Conservation (phyloP, 2,329 filamentous ascomycete species). For the Nothophaeocryptopus gaeumannii region DNA sequence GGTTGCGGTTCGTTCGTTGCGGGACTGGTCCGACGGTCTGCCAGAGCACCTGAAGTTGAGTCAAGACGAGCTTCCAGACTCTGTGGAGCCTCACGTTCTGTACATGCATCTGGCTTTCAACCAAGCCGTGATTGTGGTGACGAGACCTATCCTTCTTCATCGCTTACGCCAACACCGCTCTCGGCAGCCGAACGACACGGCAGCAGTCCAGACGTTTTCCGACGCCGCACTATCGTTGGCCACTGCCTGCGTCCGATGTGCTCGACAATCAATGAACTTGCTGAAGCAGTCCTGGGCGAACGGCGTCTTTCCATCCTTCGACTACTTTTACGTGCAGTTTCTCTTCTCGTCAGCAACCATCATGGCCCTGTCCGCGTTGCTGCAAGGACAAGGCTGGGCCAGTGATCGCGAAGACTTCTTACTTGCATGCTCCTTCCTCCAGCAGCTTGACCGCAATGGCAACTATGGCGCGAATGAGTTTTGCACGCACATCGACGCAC, state of each 20-base stretch:
- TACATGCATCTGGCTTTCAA: slow-evolving; percentile 39
- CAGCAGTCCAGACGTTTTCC: slow-evolving; percentile 8
- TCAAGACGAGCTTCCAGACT: slow-evolving; percentile 23
- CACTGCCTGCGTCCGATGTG: slow-evolving; percentile 47
- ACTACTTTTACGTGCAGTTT: slow-evolving; percentile 49
- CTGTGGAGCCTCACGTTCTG: slow-evolving; percentile 25
- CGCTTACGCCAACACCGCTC: slow-evolving; percentile 23
- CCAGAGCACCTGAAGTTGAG: slow-evolving; percentile 36
- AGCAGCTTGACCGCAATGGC: slow-evolving; percentile 40
- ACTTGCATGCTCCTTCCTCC: slow-evolving; percentile 39
- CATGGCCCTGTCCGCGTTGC: slow-evolving; percentile 45
- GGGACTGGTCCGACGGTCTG: slow-evolving; percentile 39
- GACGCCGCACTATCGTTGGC: slow-evolving; percentile 40
- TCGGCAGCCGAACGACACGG: slow-evolving; percentile 1
- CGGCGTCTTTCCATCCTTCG: slow-evolving; percentile 48
- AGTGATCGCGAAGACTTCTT: slow-evolving; percentile 44
- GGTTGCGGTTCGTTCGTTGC: slow-evolving; percentile 35
- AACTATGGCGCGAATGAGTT: slow-evolving; percentile 46
- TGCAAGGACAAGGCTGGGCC: slow-evolving; percentile 31
- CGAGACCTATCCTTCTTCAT: slow-evolving; percentile 36
- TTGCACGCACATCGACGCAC: slow-evolving; percentile 40
- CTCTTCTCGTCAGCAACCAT: slow-evolving; percentile 48
- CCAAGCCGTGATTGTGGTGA: slow-evolving; percentile 36
- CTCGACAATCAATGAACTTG: slow-evolving; percentile 45
- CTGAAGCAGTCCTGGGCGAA: slow-evolving; percentile 48